Conservation (phyloP, 148 eudicot species). For the Silene uniflora region DNA sequence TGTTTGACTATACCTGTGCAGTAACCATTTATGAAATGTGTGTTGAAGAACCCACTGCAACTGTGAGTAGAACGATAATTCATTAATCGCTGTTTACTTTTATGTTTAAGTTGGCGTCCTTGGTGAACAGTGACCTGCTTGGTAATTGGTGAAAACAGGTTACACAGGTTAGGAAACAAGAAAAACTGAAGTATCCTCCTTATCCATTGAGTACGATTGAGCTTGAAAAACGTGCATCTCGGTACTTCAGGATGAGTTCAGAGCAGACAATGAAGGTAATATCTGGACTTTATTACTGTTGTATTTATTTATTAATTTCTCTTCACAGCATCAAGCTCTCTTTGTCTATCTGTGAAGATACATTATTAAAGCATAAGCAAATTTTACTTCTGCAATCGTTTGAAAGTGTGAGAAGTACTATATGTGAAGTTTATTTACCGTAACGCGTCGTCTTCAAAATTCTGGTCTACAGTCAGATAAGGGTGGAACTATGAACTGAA, state of each 20-base stretch:
- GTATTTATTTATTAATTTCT: not conserved
- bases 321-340: not conserved
- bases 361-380: constrained; percentile 1
- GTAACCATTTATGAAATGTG: constrained; percentile 89
- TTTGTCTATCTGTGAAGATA: not conserved
- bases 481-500: not conserved
- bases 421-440: not conserved
- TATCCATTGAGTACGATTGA: constrained; percentile 90
- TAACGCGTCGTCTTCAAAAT: not conserved
- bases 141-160: constrained; percentile 47
- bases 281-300: constrained; percentile 11
- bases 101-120: not conserved
- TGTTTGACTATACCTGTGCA: constrained; percentile 90
- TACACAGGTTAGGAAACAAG: constrained; percentile 66
- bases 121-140: constrained; percentile 6
- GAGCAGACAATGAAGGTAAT: constrained; percentile 90
- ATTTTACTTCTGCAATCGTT: not conserved
- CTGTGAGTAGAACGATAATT: constrained; percentile 47
- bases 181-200: constrained; percentile 82
- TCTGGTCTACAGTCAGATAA: not conserved
- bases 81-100: not conserved
- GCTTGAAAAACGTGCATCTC: constrained; percentile 98
- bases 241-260: constrained; percentile 91
- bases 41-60: constrained; percentile 80
- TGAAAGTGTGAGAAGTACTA: not conserved